These are phyloP conservation scores for Sanguinoderma infundibulare DNA, from an alignment of 1,284 basidiomycete genomes.

Conservation along the genomic window DNA sequence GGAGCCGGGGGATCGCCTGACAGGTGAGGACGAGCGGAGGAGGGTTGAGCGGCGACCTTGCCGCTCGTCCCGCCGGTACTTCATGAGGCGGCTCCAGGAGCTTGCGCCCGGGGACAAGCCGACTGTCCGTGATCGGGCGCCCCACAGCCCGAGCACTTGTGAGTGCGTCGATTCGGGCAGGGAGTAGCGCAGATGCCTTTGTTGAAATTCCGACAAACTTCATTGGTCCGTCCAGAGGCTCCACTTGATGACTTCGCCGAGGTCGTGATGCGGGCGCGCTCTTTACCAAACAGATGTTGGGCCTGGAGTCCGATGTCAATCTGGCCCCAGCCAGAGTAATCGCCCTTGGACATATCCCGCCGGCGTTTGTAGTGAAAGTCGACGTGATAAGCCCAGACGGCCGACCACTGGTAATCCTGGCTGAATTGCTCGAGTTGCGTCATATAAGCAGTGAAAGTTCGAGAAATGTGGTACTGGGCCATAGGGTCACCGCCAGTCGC, in stretches of 20 bases:
- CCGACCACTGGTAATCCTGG: constrained; percentile 11
- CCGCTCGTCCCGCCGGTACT: neutral
- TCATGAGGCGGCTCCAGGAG: neutral
- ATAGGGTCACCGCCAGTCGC: constrained; percentile 1
- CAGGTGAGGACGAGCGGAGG: neutral
- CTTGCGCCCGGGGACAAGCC: neutral
- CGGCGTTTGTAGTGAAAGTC: constrained; percentile 11
- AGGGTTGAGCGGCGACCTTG: neutral
- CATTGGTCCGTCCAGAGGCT: neutral
- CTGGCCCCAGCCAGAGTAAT: constrained; percentile 11
- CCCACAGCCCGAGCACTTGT: constrained; percentile 7
- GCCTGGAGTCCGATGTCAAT: constrained; percentile 5
- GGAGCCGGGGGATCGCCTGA: neutral
- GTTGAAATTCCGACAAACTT: constrained; percentile 12
- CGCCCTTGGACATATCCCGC: constrained; percentile 7
- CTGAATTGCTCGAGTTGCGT: constrained; percentile 1
- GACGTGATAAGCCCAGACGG: constrained; percentile 10
- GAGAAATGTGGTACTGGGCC: neutral
- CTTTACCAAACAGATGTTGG: neutral
- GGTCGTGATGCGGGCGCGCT: neutral
- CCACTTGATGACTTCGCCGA: neutral
- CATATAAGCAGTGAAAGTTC: too few relatives aligned
- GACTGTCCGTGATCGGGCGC: constrained; percentile 2
- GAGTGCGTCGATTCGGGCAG: neutral
- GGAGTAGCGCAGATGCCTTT: constrained; percentile 7